phyloP scores from a whole-genome alignment of 306 rosid genomes.

The Cicer arietinum region DNA sequence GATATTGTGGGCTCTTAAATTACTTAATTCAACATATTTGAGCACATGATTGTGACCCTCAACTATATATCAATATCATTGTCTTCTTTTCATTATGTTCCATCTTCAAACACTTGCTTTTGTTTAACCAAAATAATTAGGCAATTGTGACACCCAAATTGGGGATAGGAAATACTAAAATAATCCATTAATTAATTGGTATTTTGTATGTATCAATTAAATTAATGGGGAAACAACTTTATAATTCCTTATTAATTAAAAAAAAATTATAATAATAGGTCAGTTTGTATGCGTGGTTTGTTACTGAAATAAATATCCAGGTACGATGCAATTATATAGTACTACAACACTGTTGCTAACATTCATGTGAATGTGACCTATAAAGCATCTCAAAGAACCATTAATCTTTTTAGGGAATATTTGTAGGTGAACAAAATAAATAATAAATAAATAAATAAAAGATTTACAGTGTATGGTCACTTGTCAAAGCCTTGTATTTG shows the following conservation, averaged over 20 bases:
- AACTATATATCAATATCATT: conserved; percentile 9
- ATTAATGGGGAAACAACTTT: not conserved
- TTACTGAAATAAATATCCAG: conserved; percentile 37
- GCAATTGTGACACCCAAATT: conserved; percentile 42
- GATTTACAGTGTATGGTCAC: conserved; percentile 42
- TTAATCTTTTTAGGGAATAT: not conserved
- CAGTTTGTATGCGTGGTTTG: conserved; percentile 5
- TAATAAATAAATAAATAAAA: conserved; percentile 17
- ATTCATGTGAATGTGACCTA: conserved; percentile 48
- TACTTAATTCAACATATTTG: conserved; percentile 30
- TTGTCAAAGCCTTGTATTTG: conserved; percentile 36
- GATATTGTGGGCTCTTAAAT: conserved; percentile 46
- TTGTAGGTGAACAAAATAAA: not conserved
- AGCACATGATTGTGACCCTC: conserved; percentile 45
- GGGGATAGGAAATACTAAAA: not conserved
- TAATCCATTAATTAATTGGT: conserved; percentile 20
- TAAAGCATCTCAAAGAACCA: conserved; percentile 38
- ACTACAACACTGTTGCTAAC: conserved; percentile 52
- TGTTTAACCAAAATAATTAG: conserved; percentile 46
- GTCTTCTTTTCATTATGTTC: conserved; percentile 38
- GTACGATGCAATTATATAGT: conserved; percentile 44
- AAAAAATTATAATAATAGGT: not conserved
- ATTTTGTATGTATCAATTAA: not conserved
- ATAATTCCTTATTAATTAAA: too few relatives aligned
- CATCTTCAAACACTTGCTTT: conserved; percentile 21